phyloP scores from a whole-genome alignment of 139 green algal species.

The Mesotaenium endlicherianum region DNA sequence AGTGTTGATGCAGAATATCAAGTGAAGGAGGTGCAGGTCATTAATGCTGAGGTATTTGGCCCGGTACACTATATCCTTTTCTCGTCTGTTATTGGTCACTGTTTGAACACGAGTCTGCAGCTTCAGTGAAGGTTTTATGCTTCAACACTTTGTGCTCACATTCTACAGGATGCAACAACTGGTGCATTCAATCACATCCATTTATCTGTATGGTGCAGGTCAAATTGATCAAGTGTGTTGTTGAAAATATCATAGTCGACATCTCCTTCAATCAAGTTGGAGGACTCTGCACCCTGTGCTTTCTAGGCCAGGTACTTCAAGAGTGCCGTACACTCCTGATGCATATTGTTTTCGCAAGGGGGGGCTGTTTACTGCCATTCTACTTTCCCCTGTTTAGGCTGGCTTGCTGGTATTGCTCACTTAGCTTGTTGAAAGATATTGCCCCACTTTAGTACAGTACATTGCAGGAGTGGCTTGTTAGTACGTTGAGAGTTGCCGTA shows the following conservation, averaged over 20 bases:
- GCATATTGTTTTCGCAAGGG: background rate
- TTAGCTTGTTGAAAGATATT: too few species aligned
- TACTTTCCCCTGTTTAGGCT: too few species aligned
- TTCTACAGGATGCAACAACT: too few species aligned
- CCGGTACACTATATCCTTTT: background rate
- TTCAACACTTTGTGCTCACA: too few species aligned
- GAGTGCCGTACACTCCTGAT: background rate
- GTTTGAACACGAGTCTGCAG: too few species aligned
- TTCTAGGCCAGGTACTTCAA: constrained; percentile 74
- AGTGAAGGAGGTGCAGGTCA: constrained; percentile 76
- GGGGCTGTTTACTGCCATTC: background rate
- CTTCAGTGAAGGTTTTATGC: too few species aligned
- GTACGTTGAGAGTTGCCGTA: too few species aligned
- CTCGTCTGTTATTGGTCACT: too few species aligned
- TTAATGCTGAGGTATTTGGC: constrained; percentile 80
- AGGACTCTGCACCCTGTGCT: constrained; percentile 86
- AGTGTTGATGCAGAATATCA: constrained; percentile 61
- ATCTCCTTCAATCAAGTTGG: constrained; percentile 90
- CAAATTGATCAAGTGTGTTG: constrained; percentile 91
- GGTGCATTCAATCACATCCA: background rate
- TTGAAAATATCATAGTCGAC: constrained; percentile 96
- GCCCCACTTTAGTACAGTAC: too few species aligned
- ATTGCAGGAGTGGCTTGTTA: too few species aligned
- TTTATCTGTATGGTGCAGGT: too few species aligned
- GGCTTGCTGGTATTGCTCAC: too few species aligned